phyloP scores from a whole-genome alignment of 1,139 yeast genomes.

The Yamadazyma atlantica region DNA sequence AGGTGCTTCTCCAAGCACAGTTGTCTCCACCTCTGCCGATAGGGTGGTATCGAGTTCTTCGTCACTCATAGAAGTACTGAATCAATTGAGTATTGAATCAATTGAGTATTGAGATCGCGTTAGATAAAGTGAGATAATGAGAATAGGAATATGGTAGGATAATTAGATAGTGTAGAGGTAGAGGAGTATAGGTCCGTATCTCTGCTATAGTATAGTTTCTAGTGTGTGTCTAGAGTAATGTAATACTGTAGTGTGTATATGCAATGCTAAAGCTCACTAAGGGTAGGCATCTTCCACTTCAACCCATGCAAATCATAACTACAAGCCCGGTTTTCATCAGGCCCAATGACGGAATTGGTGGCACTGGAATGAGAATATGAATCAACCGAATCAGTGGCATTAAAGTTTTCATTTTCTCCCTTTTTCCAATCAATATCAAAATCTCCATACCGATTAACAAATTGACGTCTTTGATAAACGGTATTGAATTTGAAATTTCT shows the following conservation, averaged over 20 bases:
- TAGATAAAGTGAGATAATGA: too few species aligned
- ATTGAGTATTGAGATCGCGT: too few species aligned
- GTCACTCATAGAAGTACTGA: too few species aligned
- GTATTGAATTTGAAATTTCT: slow-evolving; percentile 49
- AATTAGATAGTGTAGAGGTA: too few species aligned
- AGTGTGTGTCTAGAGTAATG: too few species aligned
- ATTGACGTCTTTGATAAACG: slow-evolving; percentile 46
- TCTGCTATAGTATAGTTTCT: too few species aligned
- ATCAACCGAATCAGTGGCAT: slow-evolving; percentile 12
- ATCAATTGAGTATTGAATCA: too few species aligned
- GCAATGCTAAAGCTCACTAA: slow-evolving; percentile 34
- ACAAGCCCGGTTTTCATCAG: slow-evolving; percentile 23
- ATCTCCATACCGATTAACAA: slow-evolving; percentile 46
- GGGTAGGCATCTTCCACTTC: slow-evolving; percentile 53
- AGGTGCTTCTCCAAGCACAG: background rate
- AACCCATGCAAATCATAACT: slow-evolving; percentile 42
- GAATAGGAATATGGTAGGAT: too few species aligned
- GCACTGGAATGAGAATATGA: slow-evolving; percentile 12
- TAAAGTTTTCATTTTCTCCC: slow-evolving; percentile 16
- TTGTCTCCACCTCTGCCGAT: background rate
- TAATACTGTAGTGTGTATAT: background rate
- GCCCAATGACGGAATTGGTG: slow-evolving; percentile 28
- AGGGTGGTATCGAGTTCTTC: too few species aligned
- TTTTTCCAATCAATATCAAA: slow-evolving; percentile 36
- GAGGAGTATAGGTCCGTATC: too few species aligned